Percentiles rank a stretch among this genome's conserved stretches.
Conservation (phyloP, 108 stramenopile genomes). For the Nitzschia sp. region DNA sequence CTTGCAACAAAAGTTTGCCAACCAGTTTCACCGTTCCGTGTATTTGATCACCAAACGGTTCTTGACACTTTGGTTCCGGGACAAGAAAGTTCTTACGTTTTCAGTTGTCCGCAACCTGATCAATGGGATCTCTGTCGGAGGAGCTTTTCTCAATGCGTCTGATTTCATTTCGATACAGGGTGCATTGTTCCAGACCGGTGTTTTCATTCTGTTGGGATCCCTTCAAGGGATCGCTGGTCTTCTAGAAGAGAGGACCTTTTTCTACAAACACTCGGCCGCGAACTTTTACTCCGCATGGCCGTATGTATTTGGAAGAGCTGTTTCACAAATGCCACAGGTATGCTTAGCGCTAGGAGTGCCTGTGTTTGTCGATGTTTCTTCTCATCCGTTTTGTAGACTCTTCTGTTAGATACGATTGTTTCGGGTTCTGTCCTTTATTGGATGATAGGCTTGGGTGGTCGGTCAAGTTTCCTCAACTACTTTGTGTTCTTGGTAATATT, state of each 20-base stretch:
- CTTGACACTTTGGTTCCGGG: conserved; percentile 46
- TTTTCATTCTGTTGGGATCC: conserved; percentile 68
- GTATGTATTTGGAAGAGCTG: conserved; percentile 49
- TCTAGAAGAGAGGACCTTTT: conserved; percentile 61
- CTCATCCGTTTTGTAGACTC: conserved; percentile 1
- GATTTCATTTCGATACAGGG: conserved; percentile 41
- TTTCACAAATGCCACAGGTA: conserved; percentile 52
- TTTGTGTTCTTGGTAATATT: conserved; percentile 35
- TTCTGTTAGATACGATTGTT: conserved; percentile 42
- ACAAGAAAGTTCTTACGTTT: conserved; percentile 45
- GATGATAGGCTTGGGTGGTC: conserved; percentile 50
- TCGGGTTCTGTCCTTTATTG: conserved; percentile 61
- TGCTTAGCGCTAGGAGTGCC: neutral
- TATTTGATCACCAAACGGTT: conserved; percentile 38
- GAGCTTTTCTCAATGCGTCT: conserved; percentile 52
- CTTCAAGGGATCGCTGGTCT: conserved; percentile 61
- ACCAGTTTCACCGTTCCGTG: conserved; percentile 38
- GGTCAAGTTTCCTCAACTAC: conserved; percentile 22
- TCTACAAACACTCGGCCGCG: conserved; percentile 80
- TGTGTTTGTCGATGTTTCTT: neutral
- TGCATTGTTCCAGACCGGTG: conserved; percentile 49
- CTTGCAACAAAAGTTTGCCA: conserved; percentile 37
- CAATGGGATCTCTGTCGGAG: conserved; percentile 60
- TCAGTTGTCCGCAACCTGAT: conserved; percentile 46
- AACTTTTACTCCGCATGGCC: conserved; percentile 71